Evolutionary conservation across 768 basidiomycete genomes (phyloP).

Genomic region (Infundibulicybe gibba): DNA sequence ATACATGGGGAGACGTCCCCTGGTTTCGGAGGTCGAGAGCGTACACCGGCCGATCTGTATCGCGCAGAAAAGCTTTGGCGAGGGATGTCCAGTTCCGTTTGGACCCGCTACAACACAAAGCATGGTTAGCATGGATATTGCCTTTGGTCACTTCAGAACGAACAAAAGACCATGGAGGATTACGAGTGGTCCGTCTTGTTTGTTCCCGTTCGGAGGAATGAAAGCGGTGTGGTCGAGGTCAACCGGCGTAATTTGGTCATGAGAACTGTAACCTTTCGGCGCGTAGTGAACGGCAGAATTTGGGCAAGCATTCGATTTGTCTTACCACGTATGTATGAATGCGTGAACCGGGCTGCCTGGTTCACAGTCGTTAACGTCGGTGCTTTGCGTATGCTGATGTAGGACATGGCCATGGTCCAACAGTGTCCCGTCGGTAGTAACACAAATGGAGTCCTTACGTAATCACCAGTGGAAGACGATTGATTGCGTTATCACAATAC

Average conservation of each 20-base stretch:
- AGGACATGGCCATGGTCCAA: no score
- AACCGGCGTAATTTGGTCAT: slow-evolving; percentile 1
- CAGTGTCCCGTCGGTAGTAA: no score
- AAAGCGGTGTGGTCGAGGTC: slow-evolving; percentile 14
- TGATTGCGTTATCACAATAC: no score
- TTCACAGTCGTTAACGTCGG: no score
- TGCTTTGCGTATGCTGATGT: no score
- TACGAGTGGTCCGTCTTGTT: slow-evolving; percentile 37
- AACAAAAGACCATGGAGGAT: slow-evolving; percentile 62
- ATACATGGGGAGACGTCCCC: slow-evolving; percentile 69
- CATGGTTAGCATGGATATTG: not conserved
- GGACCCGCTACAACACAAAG: slow-evolving; percentile 50
- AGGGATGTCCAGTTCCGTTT: slow-evolving; percentile 85
- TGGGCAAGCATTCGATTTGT: no score
- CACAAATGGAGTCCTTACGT: no score
- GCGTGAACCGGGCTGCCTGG: no score
- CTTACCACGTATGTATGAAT: no score
- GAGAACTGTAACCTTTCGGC: not conserved
- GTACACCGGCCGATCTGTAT: slow-evolving; percentile 64
- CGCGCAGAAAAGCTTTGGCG: slow-evolving; percentile 60
- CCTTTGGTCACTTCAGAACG: slow-evolving; percentile 11
- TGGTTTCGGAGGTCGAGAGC: slow-evolving; percentile 78
- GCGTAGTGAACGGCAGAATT: not conserved
- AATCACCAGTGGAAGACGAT: no score
- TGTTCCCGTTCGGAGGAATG: slow-evolving; percentile 17